Percentiles rank a stretch among this genome's conserved stretches.
Evolutionary conservation across 2,329 filamentous ascomycete genomes (phyloP).

Genomic region (Trichoderma sp.): DNA sequence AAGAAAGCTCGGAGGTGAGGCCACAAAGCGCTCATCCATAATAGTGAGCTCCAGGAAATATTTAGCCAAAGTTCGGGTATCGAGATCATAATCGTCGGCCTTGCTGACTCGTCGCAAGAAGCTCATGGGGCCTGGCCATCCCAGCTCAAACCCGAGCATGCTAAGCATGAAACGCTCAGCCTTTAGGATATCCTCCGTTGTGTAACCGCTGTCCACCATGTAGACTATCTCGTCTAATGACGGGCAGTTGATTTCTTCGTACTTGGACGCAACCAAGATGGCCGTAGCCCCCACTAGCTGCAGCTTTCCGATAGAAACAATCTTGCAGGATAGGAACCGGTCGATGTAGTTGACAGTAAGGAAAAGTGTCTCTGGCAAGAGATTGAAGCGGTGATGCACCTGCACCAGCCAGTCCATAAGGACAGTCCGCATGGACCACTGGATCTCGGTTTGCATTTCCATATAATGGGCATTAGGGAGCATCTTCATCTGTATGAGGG

Average conservation of each 20-base stretch:
- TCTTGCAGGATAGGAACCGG: slow-evolving; percentile 89
- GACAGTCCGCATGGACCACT: slow-evolving; percentile 97
- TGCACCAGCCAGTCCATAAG: slow-evolving; percentile 98
- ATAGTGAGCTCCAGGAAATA: slow-evolving; percentile 96
- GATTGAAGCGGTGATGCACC: slow-evolving; percentile 85
- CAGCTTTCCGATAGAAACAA: slow-evolving; percentile 90
- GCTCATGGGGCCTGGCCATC: slow-evolving; percentile 99
- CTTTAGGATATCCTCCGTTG: slow-evolving; percentile 87
- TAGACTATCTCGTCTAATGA: slow-evolving; percentile 94
- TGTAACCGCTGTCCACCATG: slow-evolving; percentile 95
- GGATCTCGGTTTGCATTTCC: slow-evolving; percentile 94
- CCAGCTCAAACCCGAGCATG: slow-evolving; percentile 93
- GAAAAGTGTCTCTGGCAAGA: slow-evolving; percentile 93
- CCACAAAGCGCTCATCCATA: slow-evolving; percentile 97
- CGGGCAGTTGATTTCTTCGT: slow-evolving; percentile 97
- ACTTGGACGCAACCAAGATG: slow-evolving; percentile 94
- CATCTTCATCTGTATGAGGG: slow-evolving; percentile 62
- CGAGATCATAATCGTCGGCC: slow-evolving; percentile 94
- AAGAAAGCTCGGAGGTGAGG: slow-evolving; percentile 83
- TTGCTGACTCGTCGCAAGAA: slow-evolving; percentile 97
- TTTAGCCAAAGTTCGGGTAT: slow-evolving; percentile 92
- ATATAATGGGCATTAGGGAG: slow-evolving; percentile 91
- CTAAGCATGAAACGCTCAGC: slow-evolving; percentile 97
- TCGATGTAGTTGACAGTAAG: slow-evolving; percentile 96
- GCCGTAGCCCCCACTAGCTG: slow-evolving; percentile 96